Evolutionary conservation across 306 rosid species (phyloP).

Genomic region (Astragalus membranaceus): DNA sequence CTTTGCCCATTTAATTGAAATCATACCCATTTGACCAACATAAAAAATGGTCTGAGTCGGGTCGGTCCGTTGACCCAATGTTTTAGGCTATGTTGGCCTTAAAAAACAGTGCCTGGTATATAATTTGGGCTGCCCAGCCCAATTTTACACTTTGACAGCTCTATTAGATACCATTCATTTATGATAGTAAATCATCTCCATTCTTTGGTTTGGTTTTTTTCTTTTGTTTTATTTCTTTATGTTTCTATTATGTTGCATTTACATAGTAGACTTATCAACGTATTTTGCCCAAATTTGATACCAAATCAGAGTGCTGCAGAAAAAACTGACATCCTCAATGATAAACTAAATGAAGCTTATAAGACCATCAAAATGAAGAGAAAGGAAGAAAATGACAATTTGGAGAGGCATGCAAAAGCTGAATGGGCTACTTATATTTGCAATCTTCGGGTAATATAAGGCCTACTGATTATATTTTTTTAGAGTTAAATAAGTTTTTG

Average conservation of each 20-base stretch:
- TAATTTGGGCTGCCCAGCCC: too few species aligned
- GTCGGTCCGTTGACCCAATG: too few species aligned
- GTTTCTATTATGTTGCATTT: background rate
- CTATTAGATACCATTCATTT: background rate
- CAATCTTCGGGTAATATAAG: slow-evolving; percentile 34
- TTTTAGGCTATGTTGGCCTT: too few species aligned
- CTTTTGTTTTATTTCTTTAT: background rate
- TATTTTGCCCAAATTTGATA: background rate
- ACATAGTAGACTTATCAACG: background rate
- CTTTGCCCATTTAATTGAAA: too few species aligned
- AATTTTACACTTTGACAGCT: too few species aligned
- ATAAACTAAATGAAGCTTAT: slow-evolving; percentile 37
- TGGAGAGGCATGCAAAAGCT: slow-evolving; percentile 51
- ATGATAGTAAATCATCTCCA: background rate
- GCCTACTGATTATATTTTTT: too few species aligned
- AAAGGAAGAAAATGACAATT: slow-evolving; percentile 38
- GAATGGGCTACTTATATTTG: slow-evolving; percentile 51
- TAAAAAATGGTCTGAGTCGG: too few species aligned
- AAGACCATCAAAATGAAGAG: slow-evolving; percentile 30
- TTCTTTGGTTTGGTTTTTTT: background rate
- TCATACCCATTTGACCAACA: too few species aligned
- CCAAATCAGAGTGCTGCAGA: slow-evolving; percentile 39
- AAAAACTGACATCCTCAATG: slow-evolving; percentile 31
- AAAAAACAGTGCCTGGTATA: too few species aligned
- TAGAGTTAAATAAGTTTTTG: too few species aligned